Conservation (phyloP, 1,284 basidiomycete species). For the Acaromyces ingoldii region DNA sequence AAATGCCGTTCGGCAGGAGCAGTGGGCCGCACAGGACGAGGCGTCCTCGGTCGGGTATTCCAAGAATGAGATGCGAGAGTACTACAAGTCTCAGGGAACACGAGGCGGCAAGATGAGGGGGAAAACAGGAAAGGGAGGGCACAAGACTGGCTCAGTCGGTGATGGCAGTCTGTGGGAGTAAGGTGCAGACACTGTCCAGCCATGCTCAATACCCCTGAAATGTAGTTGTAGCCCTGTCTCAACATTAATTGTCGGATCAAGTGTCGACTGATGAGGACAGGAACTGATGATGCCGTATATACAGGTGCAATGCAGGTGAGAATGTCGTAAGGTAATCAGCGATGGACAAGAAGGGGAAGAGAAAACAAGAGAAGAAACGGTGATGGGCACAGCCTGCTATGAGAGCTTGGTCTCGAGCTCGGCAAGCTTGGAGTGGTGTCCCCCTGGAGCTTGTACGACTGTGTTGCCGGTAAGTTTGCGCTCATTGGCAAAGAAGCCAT, state of each 20-base stretch:
- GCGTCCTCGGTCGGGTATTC: constrained; percentile 19
- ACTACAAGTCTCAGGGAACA: constrained; percentile 32
- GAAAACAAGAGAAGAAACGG: neutral
- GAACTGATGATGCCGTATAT: too few species aligned
- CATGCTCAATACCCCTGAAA: too few species aligned
- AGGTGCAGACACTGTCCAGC: neutral
- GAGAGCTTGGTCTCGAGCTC: constrained; percentile 29
- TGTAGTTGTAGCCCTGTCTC: too few species aligned
- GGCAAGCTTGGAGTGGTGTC: constrained; percentile 37
- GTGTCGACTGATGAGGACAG: too few species aligned
- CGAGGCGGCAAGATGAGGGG: constrained; percentile 45
- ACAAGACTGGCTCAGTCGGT: constrained; percentile 26
- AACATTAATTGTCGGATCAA: too few species aligned
- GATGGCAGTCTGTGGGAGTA: constrained; percentile 41
- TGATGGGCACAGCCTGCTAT: neutral
- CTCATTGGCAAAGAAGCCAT: constrained; percentile 19
- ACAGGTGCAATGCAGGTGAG: too few species aligned
- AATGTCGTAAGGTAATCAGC: too few species aligned
- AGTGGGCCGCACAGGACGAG: constrained; percentile 29
- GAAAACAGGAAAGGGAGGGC: constrained; percentile 38
- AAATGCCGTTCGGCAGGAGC: constrained; percentile 26
- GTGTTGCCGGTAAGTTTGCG: constrained; percentile 16
- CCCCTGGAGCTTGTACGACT: neutral
- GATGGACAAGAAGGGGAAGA: neutral
- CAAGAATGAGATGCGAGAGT: constrained; percentile 39